Base-by-base conservation (phyloP, 1,284 basidiomycete species). In the Rhodotorula sp. region DNA sequence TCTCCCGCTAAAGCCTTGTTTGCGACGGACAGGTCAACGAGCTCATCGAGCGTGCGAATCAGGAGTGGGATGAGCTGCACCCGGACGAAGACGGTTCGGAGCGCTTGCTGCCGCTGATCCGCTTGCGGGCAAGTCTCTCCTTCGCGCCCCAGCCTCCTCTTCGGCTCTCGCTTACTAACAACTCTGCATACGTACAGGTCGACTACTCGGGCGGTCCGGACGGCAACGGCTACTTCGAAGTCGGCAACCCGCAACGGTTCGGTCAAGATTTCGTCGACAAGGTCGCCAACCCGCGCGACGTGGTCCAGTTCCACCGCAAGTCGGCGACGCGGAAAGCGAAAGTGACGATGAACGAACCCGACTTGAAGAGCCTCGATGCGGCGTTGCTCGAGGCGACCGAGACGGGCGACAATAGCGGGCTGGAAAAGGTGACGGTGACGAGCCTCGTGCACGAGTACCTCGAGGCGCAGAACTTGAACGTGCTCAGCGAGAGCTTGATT, bases 241-340 rank as follows among this genome's bases (percentile, higher is more conserved):
- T 93, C 83, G 92, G 90, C 60, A 99, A 99, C 80, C 92, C 95
- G 19, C 90, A 95, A 62, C 90, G 95, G 14, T 97, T 99, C 80
- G 95, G 97, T 0, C 94, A 97, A 80, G 93, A 97, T 80, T 98
- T 97, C 81, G 86, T 89, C 70, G 93, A 92, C 3, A 87, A 87
- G 31, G 87, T 99, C 21, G 97, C 95, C 16, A 99, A 99, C 79
- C 95, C 95, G 10, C 87, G 92, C 54, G 95, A 98, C 78, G 87
- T 95, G 43, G 86, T 99, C 45, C 86, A 93, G 60, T 97, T 97
- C 82, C 90, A 95, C 60, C 71, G 77, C n/a, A 68, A 68, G 48
- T 31, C 60, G 23, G 28, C 57, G 21, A 56, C 45, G n/a, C 69
- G 69, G 45, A 79, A 78, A 60, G 59, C 59, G 16, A 80, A 80